These are phyloP conservation scores for Musa balbisiana DNA, from an alignment of 202 grass and related monocot species.

Conservation along the genomic window DNA sequence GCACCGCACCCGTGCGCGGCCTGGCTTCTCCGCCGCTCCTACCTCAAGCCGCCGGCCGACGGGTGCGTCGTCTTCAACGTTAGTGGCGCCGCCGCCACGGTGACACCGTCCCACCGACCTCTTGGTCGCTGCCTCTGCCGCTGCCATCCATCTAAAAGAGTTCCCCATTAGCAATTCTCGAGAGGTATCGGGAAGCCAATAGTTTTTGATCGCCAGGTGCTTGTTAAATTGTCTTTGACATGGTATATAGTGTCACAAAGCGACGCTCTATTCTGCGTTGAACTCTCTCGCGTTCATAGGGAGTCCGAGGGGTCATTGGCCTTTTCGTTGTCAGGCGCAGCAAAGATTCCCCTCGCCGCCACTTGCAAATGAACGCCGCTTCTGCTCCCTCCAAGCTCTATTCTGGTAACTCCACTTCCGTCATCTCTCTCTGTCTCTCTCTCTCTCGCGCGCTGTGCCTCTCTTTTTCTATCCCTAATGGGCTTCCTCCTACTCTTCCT, in stretches of 20 bases:
- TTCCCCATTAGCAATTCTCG: too few relatives aligned
- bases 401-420: conserved; percentile 28
- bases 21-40: too few relatives aligned
- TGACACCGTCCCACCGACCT: too few relatives aligned
- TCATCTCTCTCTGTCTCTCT: background rate
- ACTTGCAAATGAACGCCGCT: conserved; percentile 6
- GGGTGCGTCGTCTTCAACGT: too few relatives aligned
- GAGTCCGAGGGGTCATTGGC: background rate
- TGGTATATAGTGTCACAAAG: background rate
- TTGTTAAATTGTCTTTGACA: background rate
- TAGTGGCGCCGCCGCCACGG: too few relatives aligned
- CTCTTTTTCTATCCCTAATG: background rate
- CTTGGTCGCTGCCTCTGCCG: too few relatives aligned
- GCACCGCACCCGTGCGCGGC: too few relatives aligned
- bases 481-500: background rate
- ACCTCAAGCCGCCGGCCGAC: too few relatives aligned
- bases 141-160: too few relatives aligned
- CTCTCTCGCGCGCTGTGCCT: background rate
- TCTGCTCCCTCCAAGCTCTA: conserved; percentile 60
- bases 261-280: background rate
- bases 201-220: background rate
- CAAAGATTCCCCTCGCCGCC: background rate
- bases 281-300: background rate
- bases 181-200: background rate
- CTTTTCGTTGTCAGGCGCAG: background rate